Base-by-base conservation (phyloP, 129 eudicot species). In the Smallanthus sonchifolius region DNA sequence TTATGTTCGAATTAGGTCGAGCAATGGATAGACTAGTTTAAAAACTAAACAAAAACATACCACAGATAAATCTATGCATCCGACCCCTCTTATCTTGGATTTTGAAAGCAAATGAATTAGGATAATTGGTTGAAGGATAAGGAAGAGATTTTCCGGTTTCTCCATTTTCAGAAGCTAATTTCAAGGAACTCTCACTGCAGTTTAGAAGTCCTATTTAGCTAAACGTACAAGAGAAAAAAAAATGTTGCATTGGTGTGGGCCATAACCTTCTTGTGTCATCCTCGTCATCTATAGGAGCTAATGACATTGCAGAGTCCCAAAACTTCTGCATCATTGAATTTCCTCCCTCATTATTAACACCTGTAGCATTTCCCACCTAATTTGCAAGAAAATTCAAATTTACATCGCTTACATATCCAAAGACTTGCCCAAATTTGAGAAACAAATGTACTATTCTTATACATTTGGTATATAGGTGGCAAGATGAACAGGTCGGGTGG, bases 241-340 rank as follows among this genome's bases (percentile, higher is more conserved):
- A 40, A 8, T 19, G 10, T 44, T 47, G 19, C 11, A 51, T 67
- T 5, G 28, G 17, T 52, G 57, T 72, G 42, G 42, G 10, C 34
- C 43, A 37, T 61, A 77, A 94, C 98, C 98, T 94, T 48, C 87
- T 81, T 54, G 87, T 83, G 13, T 94, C 98, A 10, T 90, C 98
- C 6, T 92, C 92, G 24, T 78, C 82, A 7, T 91, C 96, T 40
- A 52, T 54, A 30, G 96, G 96, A 84, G 83, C 37, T 74, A 85
- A 74, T 60, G 81, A 90, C 97, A 91, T 86, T n/a, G 97, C 96
- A 75, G 98, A 90, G 84, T 91, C 97, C 99, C 97, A 95, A 83
- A 95, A 95, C 63, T 85, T 91, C 81, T 95, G 97, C 99, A 95
- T 85, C 97, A 91, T 79, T 34, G 86, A 81, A 75, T 59, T 85